phyloP scores from a whole-genome alignment of 257 asterid species.

The Solanum chaucha region DNA sequence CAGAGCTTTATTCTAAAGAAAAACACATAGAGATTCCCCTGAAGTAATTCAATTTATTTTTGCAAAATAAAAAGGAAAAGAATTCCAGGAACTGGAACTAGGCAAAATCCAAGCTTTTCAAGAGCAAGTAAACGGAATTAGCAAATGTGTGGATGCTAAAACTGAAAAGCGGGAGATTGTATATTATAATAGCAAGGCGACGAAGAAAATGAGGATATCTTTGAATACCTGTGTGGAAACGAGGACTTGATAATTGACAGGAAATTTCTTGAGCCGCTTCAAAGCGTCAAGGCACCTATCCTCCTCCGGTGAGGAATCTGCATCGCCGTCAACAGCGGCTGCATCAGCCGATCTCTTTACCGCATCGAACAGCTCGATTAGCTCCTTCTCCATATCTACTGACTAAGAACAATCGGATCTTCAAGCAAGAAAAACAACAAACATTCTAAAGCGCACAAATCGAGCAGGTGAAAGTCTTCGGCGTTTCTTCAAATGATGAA shows the following conservation, averaged over 20 bases:
- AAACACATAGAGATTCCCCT: neutral
- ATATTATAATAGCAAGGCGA: neutral
- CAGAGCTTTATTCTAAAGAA: neutral
- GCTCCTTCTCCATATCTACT: conserved; percentile 71
- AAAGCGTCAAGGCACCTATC: conserved; percentile 31
- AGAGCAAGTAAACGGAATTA: neutral
- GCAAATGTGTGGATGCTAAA: neutral
- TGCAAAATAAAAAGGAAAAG: neutral
- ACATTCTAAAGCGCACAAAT: neutral
- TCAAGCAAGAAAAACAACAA: neutral
- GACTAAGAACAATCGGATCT: neutral
- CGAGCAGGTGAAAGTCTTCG: neutral
- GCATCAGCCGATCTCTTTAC: conserved; percentile 79
- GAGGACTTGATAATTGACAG: conserved; percentile 75
- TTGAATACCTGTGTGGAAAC: conserved; percentile 72
- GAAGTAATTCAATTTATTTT: neutral
- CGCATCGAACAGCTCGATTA: conserved; percentile 59
- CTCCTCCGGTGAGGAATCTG: conserved; percentile 48
- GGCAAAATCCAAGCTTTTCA: neutral
- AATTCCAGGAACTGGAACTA: neutral
- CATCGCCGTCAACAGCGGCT: conserved; percentile 17
- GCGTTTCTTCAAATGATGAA: conserved; percentile 7
- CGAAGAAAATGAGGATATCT: neutral
- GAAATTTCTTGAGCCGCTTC: conserved; percentile 61
- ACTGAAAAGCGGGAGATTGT: neutral